phyloP scores from a whole-genome alignment of 805 yeast species.

The Ogataea haglerorum region DNA sequence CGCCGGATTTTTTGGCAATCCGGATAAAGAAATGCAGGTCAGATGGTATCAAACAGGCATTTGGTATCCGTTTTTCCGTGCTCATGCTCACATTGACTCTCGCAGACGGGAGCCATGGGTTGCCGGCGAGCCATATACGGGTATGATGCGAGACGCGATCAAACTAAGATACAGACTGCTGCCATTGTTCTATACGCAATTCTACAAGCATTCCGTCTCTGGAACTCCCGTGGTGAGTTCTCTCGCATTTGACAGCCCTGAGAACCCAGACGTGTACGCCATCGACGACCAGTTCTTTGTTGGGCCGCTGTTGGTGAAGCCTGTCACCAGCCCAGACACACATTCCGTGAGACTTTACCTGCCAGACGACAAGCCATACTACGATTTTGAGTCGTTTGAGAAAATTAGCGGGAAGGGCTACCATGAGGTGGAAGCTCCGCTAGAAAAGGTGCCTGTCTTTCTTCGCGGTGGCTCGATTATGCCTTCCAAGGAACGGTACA shows the following conservation, averaged over 20 bases:
- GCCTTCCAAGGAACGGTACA: constrained; percentile 63
- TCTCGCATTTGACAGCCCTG: constrained; percentile 54
- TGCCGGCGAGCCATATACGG: constrained; percentile 68
- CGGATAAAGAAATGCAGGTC: constrained; percentile 70
- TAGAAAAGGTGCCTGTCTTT: constrained; percentile 66
- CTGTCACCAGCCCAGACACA: constrained; percentile 61
- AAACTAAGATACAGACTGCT: constrained; percentile 69
- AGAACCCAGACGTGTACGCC: constrained; percentile 43
- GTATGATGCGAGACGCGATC: constrained; percentile 66
- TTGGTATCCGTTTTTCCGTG: constrained; percentile 96
- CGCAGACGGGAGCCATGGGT: constrained; percentile 92
- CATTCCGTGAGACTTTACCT: constrained; percentile 40
- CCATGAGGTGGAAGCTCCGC: constrained; percentile 39
- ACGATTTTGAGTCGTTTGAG: constrained; percentile 44
- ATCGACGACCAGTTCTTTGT: constrained; percentile 83
- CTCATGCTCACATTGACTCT: constrained; percentile 94
- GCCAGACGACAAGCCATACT: constrained; percentile 56
- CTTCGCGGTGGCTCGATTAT: constrained; percentile 78
- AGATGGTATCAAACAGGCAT: constrained; percentile 97
- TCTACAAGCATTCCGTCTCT: constrained; percentile 53
- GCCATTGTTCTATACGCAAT: constrained; percentile 78
- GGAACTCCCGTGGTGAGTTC: constrained; percentile 77
- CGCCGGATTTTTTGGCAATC: constrained; percentile 95
- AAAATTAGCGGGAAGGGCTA: constrained; percentile 37
- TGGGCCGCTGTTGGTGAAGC: constrained; percentile 73